Evolutionary conservation across 1,284 basidiomycete genomes (phyloP).

Genomic region (Mycena sp.): DNA sequence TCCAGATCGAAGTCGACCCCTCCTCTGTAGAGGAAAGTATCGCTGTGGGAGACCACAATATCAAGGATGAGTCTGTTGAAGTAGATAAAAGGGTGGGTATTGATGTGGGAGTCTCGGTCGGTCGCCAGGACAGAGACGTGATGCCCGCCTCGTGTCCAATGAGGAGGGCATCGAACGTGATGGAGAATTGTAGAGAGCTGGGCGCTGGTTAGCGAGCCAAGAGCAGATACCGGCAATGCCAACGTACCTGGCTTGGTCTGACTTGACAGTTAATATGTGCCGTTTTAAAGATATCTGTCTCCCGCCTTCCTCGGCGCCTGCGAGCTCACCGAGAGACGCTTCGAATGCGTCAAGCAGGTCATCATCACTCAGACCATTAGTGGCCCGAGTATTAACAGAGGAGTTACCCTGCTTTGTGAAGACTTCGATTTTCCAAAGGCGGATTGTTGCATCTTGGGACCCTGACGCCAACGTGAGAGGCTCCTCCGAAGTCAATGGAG

Average conservation of each 20-base stretch:
- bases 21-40: slow-evolving; percentile 52
- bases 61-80: slow-evolving; percentile 92
- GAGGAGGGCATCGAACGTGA: slow-evolving; percentile 91
- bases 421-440: slow-evolving; percentile 84
- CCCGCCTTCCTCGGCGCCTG: slow-evolving; percentile 75
- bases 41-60: slow-evolving; percentile 87
- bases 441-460: slow-evolving; percentile 91
- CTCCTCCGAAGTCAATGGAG: slow-evolving; percentile 41
- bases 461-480: slow-evolving; percentile 83
- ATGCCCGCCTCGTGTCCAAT: slow-evolving; percentile 93
- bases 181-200: slow-evolving; percentile 71
- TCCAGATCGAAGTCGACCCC: slow-evolving; percentile 80
- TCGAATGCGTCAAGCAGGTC: slow-evolving; percentile 91
- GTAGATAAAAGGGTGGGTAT: slow-evolving; percentile 80
- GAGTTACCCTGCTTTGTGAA: slow-evolving; percentile 38
- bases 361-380: slow-evolving; percentile 64
- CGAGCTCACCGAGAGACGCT: slow-evolving; percentile 75
- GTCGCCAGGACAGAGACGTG: slow-evolving; percentile 88
- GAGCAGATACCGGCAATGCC: slow-evolving; percentile 9
- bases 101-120: slow-evolving; percentile 42
- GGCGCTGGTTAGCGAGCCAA: slow-evolving; percentile 8
- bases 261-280: slow-evolving; percentile 76
- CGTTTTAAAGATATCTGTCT: slow-evolving; percentile 87
- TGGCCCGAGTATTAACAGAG: slow-evolving; percentile 27
- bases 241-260: slow-evolving; percentile 58